Percentiles rank a stretch among this genome's conserved stretches.
Conservation (phyloP, 768 basidiomycete genomes). For the Phylloporus arenicola region DNA sequence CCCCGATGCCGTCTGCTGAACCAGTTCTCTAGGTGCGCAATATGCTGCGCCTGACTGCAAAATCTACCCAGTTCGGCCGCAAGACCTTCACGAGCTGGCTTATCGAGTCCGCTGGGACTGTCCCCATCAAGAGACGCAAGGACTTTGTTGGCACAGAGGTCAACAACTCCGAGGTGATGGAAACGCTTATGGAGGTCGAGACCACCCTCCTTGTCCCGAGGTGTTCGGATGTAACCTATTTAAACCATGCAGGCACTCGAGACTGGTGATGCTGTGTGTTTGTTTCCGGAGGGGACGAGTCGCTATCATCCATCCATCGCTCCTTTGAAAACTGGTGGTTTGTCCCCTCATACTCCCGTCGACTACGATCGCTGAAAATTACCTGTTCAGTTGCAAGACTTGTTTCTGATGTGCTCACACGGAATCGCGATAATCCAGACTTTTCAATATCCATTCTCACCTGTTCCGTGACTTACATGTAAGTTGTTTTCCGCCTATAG, state of each 20-base stretch:
- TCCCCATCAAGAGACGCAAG: slow-evolving; percentile 74
- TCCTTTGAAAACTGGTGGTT: slow-evolving; percentile 82
- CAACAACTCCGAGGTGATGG: slow-evolving; percentile 70
- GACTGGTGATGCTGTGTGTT: slow-evolving; percentile 68
- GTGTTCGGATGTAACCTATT: slow-evolving; percentile 5
- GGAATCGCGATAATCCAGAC: slow-evolving; percentile 58
- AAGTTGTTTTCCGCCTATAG: slow-evolving; percentile 8
- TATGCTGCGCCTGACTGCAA: slow-evolving; percentile 81
- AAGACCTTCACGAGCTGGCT: slow-evolving; percentile 87
- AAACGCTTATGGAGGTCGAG: slow-evolving; percentile 57
- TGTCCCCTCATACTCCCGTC: slow-evolving; percentile 7
- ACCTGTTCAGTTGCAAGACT: slow-evolving; percentile 61
- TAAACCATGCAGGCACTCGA: slow-evolving; percentile 55
- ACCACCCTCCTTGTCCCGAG: neutral
- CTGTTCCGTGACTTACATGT: slow-evolving; percentile 83
- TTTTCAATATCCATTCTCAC: slow-evolving; percentile 72
- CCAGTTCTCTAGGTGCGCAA: slow-evolving; percentile 52
- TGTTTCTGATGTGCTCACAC: slow-evolving; percentile 69
- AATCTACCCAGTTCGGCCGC: slow-evolving; percentile 80
- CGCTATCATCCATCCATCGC: slow-evolving; percentile 84
- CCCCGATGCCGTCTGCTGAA: slow-evolving; percentile 4
- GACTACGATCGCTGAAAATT: slow-evolving; percentile 1
- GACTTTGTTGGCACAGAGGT: slow-evolving; percentile 51
- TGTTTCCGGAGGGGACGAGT: slow-evolving; percentile 86
- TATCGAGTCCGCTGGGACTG: slow-evolving; percentile 82